A percentile compares a stretch with the other conserved stretches of the same genome.
Conservation (phyloP, 805 yeast species). For the Candida manassasensis region DNA sequence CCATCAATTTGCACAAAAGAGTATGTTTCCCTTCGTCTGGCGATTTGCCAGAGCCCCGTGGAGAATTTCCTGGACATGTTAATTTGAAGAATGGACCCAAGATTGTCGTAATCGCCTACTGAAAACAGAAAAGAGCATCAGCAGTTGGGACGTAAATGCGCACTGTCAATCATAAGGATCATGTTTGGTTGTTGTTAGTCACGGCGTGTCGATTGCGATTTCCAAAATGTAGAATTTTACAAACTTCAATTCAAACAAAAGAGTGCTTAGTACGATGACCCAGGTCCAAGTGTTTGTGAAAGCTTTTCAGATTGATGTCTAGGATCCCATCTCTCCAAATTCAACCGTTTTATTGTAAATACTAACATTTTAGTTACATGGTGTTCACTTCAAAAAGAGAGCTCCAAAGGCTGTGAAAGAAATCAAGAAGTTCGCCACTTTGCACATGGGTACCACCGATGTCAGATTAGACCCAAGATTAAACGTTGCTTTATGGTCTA, state of each 20-base stretch:
- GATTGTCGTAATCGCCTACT: too few relatives aligned
- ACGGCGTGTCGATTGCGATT: too few relatives aligned
- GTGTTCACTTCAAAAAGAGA: slow-evolving; percentile 98
- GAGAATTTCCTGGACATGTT: too few relatives aligned
- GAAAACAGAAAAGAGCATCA: too few relatives aligned
- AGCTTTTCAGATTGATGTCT: slow-evolving; percentile 1
- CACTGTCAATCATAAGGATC: too few relatives aligned
- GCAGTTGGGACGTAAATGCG: too few relatives aligned
- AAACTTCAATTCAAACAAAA: background rate
- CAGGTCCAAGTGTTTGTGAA: background rate
- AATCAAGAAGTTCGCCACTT: slow-evolving; percentile 96
- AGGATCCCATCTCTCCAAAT: slow-evolving; percentile 3
- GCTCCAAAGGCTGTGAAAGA: slow-evolving; percentile 99
- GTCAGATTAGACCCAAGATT: slow-evolving; percentile 98
- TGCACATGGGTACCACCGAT: slow-evolving; percentile 98
- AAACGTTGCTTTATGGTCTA: slow-evolving; percentile 98
- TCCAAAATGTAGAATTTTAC: too few relatives aligned
- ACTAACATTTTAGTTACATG: slow-evolving; percentile 78
- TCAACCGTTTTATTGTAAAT: slow-evolving; percentile 9
- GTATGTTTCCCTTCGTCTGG: too few relatives aligned
- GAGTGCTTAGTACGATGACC: too few relatives aligned
- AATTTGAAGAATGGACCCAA: too few relatives aligned
- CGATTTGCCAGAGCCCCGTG: too few relatives aligned
- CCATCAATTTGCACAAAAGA: slow-evolving; percentile 99
- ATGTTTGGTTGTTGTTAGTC: too few relatives aligned